Conservation (phyloP, 2,329 filamentous ascomycete genomes). For the Coniochaeta ligniaria region DNA sequence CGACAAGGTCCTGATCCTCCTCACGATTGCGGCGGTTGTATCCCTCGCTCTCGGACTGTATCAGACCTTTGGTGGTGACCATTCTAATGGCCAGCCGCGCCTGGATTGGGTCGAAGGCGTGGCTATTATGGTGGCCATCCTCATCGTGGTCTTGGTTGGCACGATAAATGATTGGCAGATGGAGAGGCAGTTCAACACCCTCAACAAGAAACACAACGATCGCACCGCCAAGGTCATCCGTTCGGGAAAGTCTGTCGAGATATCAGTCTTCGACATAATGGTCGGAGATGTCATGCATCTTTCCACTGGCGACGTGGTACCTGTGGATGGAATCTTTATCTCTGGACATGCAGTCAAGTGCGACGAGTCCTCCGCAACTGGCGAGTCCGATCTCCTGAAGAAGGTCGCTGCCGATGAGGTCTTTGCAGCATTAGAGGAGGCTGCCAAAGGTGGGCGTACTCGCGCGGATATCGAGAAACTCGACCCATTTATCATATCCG, state of each 20-base stretch:
- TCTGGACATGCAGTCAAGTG: conserved; percentile 44
- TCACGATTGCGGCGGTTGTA: conserved; percentile 58
- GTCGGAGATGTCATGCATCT: conserved; percentile 65
- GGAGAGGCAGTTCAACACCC: conserved; percentile 56
- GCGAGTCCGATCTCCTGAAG: conserved; percentile 65
- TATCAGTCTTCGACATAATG: conserved; percentile 59
- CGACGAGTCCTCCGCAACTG: conserved; percentile 66
- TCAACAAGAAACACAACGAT: conserved; percentile 57
- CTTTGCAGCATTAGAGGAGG: conserved; percentile 45
- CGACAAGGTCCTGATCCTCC: conserved; percentile 59
- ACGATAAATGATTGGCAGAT: conserved; percentile 63
- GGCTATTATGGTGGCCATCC: conserved; percentile 57
- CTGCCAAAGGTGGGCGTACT: conserved; percentile 34
- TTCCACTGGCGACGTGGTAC: conserved; percentile 62
- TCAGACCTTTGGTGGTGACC: conserved; percentile 49
- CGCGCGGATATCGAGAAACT: conserved; percentile 31
- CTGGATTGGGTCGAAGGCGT: conserved; percentile 64
- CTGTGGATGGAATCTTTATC: conserved; percentile 64
- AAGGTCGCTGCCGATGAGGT: conserved; percentile 56
- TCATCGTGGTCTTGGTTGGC: conserved; percentile 57
- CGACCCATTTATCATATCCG: conserved; percentile 58
- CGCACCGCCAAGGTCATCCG: conserved; percentile 60
- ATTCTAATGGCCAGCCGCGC: conserved; percentile 28
- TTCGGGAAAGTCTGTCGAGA: conserved; percentile 55
- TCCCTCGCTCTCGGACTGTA: conserved; percentile 62